A percentile compares a stretch with the other conserved stretches of the same genome.
These are phyloP conservation scores for Euphorbia schlechtendalii DNA, from an alignment of 441 rosid genomes.

Conservation along the genomic window DNA sequence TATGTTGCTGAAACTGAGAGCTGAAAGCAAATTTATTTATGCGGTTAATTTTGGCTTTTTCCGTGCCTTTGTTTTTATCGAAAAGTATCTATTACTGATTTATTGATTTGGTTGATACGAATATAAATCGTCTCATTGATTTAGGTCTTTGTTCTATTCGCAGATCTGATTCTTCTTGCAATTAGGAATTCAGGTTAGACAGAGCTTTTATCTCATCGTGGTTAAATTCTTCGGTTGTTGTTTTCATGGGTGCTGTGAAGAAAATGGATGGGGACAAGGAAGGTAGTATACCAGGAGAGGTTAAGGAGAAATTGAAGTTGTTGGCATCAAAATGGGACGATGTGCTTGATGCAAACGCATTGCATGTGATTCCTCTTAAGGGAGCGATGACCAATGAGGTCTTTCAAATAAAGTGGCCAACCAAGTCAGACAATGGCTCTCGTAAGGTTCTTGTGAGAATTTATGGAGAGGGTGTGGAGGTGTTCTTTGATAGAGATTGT, in stretches of 20 bases:
- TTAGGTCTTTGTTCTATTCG: no score
- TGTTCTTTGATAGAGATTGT: conserved; percentile 68
- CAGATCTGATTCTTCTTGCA: conserved; percentile 6
- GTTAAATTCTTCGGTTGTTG: no score
- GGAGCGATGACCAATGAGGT: no score
- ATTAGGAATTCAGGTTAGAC: no score
- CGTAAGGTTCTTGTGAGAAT: conserved; percentile 79
- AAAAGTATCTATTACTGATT: no score
- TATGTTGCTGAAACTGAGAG: not conserved
- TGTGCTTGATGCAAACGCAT: conserved; percentile 47
- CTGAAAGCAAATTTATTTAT: not conserved
- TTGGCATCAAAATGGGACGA: conserved; percentile 88
- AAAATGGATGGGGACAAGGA: conserved; percentile 20
- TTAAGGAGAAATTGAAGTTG: conserved; percentile 50
- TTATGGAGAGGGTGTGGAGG: conserved; percentile 88
- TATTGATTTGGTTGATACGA: no score
- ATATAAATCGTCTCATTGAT: no score
- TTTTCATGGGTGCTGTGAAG: conserved; percentile 36
- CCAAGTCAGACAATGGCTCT: conserved; percentile 30
- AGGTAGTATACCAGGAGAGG: conserved; percentile 53
- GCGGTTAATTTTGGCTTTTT: no score
- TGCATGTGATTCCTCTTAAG: conserved; percentile 58
- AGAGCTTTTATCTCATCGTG: no score
- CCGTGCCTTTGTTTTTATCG: no score
- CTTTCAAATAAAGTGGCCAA: no score